These are phyloP conservation scores for Aspergillus baeticus DNA, from an alignment of 495 filamentous ascomycete species.

Conservation along the genomic window DNA sequence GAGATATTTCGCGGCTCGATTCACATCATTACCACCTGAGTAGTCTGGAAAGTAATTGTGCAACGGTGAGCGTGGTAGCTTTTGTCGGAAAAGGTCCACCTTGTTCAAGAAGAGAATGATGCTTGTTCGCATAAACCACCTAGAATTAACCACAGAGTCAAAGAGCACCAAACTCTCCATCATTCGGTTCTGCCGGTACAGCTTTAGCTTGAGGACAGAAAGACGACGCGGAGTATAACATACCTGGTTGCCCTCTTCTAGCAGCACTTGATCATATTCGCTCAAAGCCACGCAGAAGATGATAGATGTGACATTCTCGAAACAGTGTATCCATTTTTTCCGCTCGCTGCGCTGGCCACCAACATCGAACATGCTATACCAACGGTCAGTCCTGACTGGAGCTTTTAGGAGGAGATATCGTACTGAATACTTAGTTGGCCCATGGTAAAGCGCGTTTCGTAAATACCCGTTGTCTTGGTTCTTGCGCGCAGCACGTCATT, in stretches of 20 bases:
- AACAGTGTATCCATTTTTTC: slow-evolving; percentile 99
- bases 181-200: slow-evolving; percentile 78
- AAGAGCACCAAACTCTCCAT: slow-evolving; percentile 98
- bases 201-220: slow-evolving; percentile 9
- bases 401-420: slow-evolving; percentile 26
- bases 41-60: slow-evolving; percentile 97
- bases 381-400: slow-evolving; percentile 14
- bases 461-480: slow-evolving; percentile 99
- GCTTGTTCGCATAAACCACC: slow-evolving; percentile 98
- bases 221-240: slow-evolving; percentile 12
- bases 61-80: slow-evolving; percentile 83
- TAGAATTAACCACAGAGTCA: slow-evolving; percentile 96
- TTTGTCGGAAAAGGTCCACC: slow-evolving; percentile 95
- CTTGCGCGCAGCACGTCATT: slow-evolving; percentile 90
- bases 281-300: slow-evolving; percentile 98
- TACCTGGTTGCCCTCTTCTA: slow-evolving; percentile 97
- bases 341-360: slow-evolving; percentile 95
- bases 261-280: slow-evolving; percentile 95
- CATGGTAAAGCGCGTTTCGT: slow-evolving; percentile 97
- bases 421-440: slow-evolving; percentile 98
- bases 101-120: slow-evolving; percentile 99
- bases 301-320: slow-evolving; percentile 99
- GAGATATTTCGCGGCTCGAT: slow-evolving; percentile 95
- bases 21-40: slow-evolving; percentile 94
- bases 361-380: slow-evolving; percentile 93